Conservation (phyloP, 176 grass and related monocot genomes). For the Dendrocalamus sinicus region DNA sequence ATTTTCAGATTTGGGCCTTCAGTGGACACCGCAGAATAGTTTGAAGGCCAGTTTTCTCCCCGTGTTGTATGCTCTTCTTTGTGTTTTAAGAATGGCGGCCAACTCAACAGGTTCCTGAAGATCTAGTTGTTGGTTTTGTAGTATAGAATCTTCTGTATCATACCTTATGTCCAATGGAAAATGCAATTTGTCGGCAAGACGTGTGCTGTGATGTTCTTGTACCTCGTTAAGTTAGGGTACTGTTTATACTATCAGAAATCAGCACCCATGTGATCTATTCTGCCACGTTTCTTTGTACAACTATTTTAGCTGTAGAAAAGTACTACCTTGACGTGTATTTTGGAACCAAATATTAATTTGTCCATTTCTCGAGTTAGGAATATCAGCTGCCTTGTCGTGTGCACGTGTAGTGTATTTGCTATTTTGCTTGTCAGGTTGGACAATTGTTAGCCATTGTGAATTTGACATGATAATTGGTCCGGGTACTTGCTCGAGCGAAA, state of each 20-base stretch:
- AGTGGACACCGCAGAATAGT: conserved; percentile 89
- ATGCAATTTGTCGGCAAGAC: conserved; percentile 18
- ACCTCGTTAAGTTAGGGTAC: conserved; percentile 17
- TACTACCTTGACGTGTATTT: conserved; percentile 16
- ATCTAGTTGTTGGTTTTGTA: conserved; percentile 47
- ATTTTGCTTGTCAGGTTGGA: not conserved
- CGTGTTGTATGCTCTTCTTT: conserved; percentile 29
- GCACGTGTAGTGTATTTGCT: not conserved
- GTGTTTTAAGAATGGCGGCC: not conserved
- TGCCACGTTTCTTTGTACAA: conserved; percentile 26
- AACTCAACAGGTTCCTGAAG: conserved; percentile 17
- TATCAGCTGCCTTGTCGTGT: not conserved
- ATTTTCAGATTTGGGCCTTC: conserved; percentile 95
- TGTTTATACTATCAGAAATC: conserved; percentile 40
- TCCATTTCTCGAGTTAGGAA: not conserved
- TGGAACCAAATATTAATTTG: conserved; percentile 5
- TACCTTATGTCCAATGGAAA: conserved; percentile 16
- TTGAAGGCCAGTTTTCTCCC: conserved; percentile 44
- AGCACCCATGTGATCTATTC: conserved; percentile 5
- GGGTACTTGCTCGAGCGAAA: not conserved
- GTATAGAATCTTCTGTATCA: conserved; percentile 40
- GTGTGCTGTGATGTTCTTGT: not conserved
- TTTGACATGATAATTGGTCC: not conserved
- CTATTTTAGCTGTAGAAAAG: conserved; percentile 20
- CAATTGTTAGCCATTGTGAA: not conserved